Base-by-base conservation (phyloP, 176 grass and related monocot species). In the Elaeis guineensis region DNA sequence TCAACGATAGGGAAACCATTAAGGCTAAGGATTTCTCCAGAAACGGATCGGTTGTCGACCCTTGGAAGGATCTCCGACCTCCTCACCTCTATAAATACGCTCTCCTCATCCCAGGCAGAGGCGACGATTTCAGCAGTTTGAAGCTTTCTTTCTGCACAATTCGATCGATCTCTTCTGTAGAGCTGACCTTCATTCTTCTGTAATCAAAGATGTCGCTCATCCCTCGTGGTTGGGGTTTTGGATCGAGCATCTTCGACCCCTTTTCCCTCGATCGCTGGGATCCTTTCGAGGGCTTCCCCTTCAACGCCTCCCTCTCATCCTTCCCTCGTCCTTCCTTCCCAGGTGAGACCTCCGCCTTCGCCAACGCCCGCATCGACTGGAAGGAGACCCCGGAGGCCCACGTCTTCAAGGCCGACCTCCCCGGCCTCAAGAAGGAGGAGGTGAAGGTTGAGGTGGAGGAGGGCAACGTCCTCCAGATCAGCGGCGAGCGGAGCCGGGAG, bases 361-460 rank as follows among this genome's bases (percentile, higher is more conserved):
- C 14, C 57, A 23, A 5, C 24, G 57, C 57, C 57, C 24, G 57
- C 14, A 23, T 59, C 24, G 24, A 59, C 57, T 59, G 57, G 24
- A 59, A 25, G 57, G 57, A 59, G 57, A 59, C 57, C 24, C 57
- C 57, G 3, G 24, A 59, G 57, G 57, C 57, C 11, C 57, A 29
- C 57, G 57, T 59, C 21, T 59, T 59, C 22, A 58, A 23, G 56
- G 23, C 56, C 9, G 56, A 58, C 19, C 22, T 58, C 21, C 57
- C 57, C 12, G 57, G 23, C 11, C 20, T 28, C 21, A 59, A 25
- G 57, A 58, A 25, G 57, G 25, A 59, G 57, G 57, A 59, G 57
- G 57, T 59, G 23, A 12, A 59, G 3, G 57, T 59, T 12, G 57
- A 59, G 3, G 57, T 59, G 24, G 57, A 59, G 3, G 24, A 59